These are phyloP conservation scores for Oxyria digyna DNA, from an alignment of 148 eudicot genomes.

Conservation along the genomic window DNA sequence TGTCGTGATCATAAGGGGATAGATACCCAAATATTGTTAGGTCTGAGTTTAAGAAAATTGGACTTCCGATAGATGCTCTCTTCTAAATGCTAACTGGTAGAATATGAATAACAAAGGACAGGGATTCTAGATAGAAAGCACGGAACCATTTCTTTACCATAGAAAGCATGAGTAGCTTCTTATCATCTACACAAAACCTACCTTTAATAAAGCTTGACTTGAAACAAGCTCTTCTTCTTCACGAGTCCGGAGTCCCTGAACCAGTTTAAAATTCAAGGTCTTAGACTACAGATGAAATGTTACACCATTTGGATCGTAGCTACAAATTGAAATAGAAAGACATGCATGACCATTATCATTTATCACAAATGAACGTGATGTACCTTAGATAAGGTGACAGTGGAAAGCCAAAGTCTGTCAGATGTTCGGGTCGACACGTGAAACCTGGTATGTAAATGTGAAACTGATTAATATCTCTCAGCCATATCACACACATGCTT, in stretches of 20 bases:
- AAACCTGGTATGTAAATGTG: slow-evolving; percentile 35
- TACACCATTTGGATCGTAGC: background rate
- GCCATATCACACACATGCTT: background rate
- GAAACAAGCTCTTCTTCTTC: slow-evolving; percentile 88
- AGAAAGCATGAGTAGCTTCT: background rate
- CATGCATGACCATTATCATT: background rate
- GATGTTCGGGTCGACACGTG: slow-evolving; percentile 82
- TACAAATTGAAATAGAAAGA: background rate
- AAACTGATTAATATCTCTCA: background rate
- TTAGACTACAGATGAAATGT: background rate
- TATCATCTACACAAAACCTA: slow-evolving; percentile 12
- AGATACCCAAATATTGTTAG: background rate
- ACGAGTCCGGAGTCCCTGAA: slow-evolving; percentile 81
- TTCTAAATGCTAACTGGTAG: background rate
- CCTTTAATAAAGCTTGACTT: slow-evolving; percentile 74
- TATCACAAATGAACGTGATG: background rate
- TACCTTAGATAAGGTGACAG: slow-evolving; percentile 84
- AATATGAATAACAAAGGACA: background rate
- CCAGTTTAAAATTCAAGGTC: background rate
- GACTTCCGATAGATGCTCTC: background rate
- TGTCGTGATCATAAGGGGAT: background rate
- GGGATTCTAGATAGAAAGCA: background rate
- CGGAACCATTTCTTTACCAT: background rate
- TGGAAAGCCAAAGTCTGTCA: slow-evolving; percentile 49
- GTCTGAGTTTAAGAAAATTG: background rate